Evolutionary conservation across 805 yeast genomes (phyloP).

Genomic region (Phaffomyces antillensis): DNA sequence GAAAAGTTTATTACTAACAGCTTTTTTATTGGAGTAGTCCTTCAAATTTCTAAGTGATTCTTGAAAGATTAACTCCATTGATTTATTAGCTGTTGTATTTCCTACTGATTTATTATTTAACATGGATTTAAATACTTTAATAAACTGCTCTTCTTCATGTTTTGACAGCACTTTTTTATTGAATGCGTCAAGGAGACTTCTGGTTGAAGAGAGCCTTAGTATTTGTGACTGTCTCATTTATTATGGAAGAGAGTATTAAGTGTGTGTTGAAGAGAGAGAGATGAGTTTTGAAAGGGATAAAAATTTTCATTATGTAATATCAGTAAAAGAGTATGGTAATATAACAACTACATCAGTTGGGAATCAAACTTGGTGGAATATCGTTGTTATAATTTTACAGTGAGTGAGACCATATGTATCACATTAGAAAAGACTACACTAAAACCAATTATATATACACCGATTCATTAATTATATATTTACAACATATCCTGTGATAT

Average conservation of each 20-base stretch:
- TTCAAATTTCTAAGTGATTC: not conserved
- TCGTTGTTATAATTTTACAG: too few relatives aligned
- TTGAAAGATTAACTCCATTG: constrained; percentile 3
- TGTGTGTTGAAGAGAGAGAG: too few relatives aligned
- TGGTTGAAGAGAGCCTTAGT: not conserved
- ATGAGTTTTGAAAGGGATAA: too few relatives aligned
- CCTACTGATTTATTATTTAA: not conserved
- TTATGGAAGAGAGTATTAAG: too few relatives aligned
- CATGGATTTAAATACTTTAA: constrained; percentile 1
- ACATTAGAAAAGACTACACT: too few relatives aligned
- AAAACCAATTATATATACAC: not conserved
- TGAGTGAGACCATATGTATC: too few relatives aligned
- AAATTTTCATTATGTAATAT: too few relatives aligned
- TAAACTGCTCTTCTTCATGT: constrained; percentile 3
- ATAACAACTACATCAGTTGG: too few relatives aligned
- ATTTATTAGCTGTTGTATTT: not conserved
- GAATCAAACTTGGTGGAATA: too few relatives aligned
- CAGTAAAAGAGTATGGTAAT: too few relatives aligned
- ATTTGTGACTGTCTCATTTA: not conserved
- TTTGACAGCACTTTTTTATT: constrained; percentile 2
- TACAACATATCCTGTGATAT: not conserved
- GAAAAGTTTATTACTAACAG: too few relatives aligned
- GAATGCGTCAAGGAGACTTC: not conserved
- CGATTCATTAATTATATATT: not conserved
- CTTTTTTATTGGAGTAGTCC: not conserved